phyloP scores from a whole-genome alignment of 1,139 yeast species.

The Nakaseomyces bracarensis region DNA sequence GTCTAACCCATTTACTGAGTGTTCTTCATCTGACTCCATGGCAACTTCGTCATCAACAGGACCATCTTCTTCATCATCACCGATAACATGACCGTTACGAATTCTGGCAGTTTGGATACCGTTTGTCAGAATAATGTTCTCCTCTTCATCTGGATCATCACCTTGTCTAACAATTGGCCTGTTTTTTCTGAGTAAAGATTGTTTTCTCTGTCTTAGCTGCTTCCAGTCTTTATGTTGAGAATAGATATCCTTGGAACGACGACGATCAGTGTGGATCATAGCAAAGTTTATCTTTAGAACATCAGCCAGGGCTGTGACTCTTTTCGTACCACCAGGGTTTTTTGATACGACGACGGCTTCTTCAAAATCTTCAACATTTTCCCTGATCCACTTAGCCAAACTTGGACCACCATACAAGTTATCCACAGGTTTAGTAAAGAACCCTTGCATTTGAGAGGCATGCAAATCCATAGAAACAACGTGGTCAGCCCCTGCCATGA shows the following conservation, averaged over 20 bases:
- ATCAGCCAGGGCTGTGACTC: conserved; percentile 96
- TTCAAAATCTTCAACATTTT: conserved; percentile 73
- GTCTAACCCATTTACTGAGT: conserved; percentile 24
- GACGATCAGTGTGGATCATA: conserved; percentile 96
- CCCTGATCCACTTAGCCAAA: conserved; percentile 91
- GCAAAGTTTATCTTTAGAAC: conserved; percentile 92
- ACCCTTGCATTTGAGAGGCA: conserved; percentile 99
- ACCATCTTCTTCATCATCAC: conserved; percentile 87
- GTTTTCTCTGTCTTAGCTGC: conserved; percentile 34
- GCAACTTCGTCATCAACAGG: conserved; percentile 32
- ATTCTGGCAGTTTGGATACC: conserved; percentile 95
- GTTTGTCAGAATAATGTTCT: conserved; percentile 57
- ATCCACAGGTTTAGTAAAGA: conserved; percentile 94
- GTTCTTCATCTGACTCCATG: conserved; percentile 32
- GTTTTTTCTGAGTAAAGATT: conserved; percentile 33
- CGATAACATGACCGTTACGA: conserved; percentile 95
- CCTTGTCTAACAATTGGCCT: conserved; percentile 35
- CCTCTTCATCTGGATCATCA: conserved; percentile 52
- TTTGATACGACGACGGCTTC: conserved; percentile 85
- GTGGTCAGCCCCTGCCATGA: conserved; percentile 99
- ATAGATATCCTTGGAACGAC: conserved; percentile 73
- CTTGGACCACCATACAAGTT: conserved; percentile 95
- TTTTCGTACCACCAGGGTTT: conserved; percentile 97
- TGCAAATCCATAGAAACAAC: conserved; percentile 97
- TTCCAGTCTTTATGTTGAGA: conserved; percentile 33